Evolutionary conservation across 306 rosid genomes (phyloP), one percentile per base, ranked within the genome.

Genomic region (Lablab purpureus): DNA sequence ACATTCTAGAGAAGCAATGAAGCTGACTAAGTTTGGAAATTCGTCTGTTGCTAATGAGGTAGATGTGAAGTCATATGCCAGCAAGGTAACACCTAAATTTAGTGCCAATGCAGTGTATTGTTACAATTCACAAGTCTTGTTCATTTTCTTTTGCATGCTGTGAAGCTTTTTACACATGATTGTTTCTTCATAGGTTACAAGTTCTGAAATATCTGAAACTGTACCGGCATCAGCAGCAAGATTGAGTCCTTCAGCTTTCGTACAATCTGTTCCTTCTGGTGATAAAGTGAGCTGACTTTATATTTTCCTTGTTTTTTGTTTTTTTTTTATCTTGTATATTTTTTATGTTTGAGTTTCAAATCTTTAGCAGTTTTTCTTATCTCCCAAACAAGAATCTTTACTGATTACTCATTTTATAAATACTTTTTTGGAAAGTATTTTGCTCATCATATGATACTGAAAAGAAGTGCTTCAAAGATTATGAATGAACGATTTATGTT

Each of bases 1-100:
- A 71, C 82, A 84, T 51, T 49, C 84, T 55, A 90, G 86, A 81
- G 99, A 94, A 81, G 79, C 84, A 83, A 82, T 77, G 65, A 83
- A 84, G 76, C 79, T 47, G 17, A 78, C 88, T 58, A 88, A 83
- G 83, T 55, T 25, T 46, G 84, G 71, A 55, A 80, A 87, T 71
- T 81, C 85, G 80, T 77, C 71, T 30, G 80, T 79, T 69, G 46
- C 58, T 45, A 75, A 87, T 27, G 81, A 76, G 75, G 80, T 69
- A 41, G 89, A 89, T 76, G 71, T 81, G 71, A 85, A 83, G 74
- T 81, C 88, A 78, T 80, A 67, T 83, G 70, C 91, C 63, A 66
- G 84, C 45, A 87, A 86, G 91, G 89, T 89, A 88, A 73, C 85
- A 79, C 79, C 45, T 62, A 81, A 60, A 74, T 64, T 34, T 28